Conservation (phyloP, 2,329 filamentous ascomycete species). For the Neofusicoccum umdonicola region DNA sequence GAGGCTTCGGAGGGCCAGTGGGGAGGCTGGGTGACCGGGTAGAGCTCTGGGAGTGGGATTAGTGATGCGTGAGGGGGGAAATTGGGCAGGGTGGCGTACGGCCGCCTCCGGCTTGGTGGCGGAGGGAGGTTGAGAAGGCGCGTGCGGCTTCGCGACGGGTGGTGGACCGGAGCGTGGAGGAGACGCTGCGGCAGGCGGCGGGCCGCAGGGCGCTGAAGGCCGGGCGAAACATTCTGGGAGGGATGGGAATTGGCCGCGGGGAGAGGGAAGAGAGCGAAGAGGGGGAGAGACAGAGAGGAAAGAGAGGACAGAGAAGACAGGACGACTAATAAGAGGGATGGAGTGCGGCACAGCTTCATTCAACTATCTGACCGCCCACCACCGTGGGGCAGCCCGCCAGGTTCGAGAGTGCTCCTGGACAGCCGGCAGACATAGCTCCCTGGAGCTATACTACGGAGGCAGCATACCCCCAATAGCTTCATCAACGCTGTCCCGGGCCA, state of each 20-base stretch:
- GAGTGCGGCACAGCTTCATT: not conserved
- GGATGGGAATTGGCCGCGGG: not conserved
- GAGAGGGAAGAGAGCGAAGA: not conserved
- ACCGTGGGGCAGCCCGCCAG: not conserved
- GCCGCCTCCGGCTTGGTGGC: constrained; percentile 3
- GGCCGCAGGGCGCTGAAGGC: constrained; percentile 1
- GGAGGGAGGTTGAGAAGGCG: constrained; percentile 4
- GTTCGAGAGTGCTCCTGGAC: not conserved
- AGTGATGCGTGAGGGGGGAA: not conserved
- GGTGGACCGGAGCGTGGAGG: not conserved
- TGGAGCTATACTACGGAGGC: not conserved
- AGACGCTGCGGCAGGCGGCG: not conserved
- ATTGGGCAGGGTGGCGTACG: not conserved
- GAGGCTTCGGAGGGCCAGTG: constrained; percentile 7
- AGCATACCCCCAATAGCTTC: not conserved
- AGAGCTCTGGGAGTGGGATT: not conserved
- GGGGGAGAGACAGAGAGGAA: not conserved
- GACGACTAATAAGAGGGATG: not conserved
- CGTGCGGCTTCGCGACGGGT: constrained; percentile 1
- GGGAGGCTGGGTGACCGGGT: constrained; percentile 6
- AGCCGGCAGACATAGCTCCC: not conserved
- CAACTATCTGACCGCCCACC: not conserved
- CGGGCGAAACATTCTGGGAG: not conserved
- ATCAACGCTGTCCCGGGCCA: not conserved
- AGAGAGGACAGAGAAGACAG: not conserved